These are phyloP conservation scores for Tuber borchii DNA, from an alignment of 495 filamentous ascomycete species.

Conservation along the genomic window DNA sequence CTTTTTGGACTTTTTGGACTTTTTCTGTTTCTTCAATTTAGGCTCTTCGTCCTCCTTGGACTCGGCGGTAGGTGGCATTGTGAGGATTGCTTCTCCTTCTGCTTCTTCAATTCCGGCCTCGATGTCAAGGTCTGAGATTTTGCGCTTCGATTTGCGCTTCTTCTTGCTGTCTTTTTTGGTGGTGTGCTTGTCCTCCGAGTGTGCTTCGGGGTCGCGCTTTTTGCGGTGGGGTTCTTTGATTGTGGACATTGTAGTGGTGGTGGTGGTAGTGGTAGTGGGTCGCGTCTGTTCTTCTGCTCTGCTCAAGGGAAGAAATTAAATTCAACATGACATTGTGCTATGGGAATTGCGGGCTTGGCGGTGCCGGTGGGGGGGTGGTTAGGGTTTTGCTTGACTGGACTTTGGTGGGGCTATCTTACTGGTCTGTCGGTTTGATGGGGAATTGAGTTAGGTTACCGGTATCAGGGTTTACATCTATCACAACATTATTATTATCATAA, in stretches of 20 bases:
- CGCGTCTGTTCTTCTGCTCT: neutral
- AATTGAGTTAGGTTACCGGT: neutral
- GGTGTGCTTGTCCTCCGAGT: constrained; percentile 13
- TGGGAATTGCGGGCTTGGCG: neutral
- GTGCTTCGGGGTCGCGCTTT: constrained; percentile 19
- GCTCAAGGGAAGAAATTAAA: neutral
- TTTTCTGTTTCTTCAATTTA: constrained; percentile 37
- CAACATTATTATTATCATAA: neutral
- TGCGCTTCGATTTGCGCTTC: constrained; percentile 13
- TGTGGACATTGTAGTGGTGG: constrained; percentile 9
- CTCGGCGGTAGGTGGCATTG: constrained; percentile 14
- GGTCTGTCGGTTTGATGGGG: neutral
- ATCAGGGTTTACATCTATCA: neutral
- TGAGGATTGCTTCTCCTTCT: neutral
- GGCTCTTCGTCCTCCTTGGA: constrained; percentile 41
- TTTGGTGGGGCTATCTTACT: too few relatives aligned
- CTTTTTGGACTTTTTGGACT: constrained; percentile 30
- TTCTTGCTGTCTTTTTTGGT: constrained; percentile 30
- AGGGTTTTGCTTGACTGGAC: neutral
- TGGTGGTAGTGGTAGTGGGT: constrained; percentile 2
- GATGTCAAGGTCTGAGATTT: neutral
- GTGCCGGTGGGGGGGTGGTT: neutral
- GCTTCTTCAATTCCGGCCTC: neutral
- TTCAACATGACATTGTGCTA: neutral
- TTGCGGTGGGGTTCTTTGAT: constrained; percentile 22